These are phyloP conservation scores for Tolypocladium cylindrosporum DNA, from an alignment of 2,329 filamentous ascomycete species.

Conservation along the genomic window DNA sequence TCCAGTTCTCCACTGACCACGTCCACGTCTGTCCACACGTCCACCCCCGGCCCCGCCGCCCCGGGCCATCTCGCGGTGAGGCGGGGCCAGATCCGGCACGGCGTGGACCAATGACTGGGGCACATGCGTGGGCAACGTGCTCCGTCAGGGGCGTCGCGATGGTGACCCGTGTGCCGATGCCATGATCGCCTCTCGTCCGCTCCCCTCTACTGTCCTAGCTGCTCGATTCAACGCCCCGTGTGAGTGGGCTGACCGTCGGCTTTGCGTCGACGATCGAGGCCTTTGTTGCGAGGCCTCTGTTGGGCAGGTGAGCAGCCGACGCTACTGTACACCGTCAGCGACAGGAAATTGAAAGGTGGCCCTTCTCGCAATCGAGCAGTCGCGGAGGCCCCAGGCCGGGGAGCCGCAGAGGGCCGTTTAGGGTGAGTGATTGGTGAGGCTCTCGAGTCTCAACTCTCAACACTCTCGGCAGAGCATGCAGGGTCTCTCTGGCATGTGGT, in stretches of 20 bases:
- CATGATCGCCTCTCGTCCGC: background rate
- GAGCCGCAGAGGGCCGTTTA: too few relatives aligned
- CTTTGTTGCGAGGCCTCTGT: background rate
- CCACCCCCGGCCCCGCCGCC: background rate
- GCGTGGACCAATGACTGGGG: conserved; percentile 30
- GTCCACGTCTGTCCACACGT: background rate
- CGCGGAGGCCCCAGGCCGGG: too few relatives aligned
- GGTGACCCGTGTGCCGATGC: background rate
- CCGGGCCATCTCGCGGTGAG: background rate
- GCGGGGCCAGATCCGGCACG: conserved; percentile 3
- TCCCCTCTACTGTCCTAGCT: background rate
- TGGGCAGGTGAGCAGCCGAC: too few relatives aligned
- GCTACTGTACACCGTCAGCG: background rate
- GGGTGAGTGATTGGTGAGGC: background rate
- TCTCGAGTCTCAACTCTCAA: background rate
- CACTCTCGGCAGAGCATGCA: background rate
- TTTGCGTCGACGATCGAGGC: background rate
- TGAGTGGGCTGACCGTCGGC: background rate
- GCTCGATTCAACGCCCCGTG: background rate
- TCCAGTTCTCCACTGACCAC: background rate
- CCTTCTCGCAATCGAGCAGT: background rate
- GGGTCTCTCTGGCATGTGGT: background rate
- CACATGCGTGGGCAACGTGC: conserved; percentile 25
- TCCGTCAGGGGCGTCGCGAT: conserved; percentile 11
- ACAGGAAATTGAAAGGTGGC: background rate